Evolutionary conservation across 75 land plant genomes (phyloP).

Genomic region (Picea glauca): DNA sequence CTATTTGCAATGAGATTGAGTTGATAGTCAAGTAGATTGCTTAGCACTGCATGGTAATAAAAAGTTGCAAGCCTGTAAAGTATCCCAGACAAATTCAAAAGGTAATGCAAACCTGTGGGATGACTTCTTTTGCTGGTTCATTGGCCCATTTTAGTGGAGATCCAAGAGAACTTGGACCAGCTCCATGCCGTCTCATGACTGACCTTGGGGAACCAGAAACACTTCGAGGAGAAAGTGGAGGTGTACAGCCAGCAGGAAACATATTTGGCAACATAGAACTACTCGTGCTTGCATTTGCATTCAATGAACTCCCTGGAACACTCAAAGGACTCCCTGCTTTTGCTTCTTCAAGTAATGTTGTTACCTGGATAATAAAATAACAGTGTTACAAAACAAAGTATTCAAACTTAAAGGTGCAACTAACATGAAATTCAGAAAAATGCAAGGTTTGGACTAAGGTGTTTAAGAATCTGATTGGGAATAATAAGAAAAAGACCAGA

Average conservation of each 20-base stretch:
- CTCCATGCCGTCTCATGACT: conserved; percentile 44
- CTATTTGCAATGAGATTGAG: neutral
- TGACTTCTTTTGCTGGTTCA: conserved; percentile 68
- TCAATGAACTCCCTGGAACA: conserved; percentile 30
- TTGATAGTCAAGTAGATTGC: neutral
- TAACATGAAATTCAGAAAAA: neutral
- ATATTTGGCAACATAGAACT: conserved; percentile 63
- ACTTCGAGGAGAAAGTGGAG: conserved; percentile 93
- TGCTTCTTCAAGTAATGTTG: conserved; percentile 73
- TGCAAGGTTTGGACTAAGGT: too few relatives aligned
- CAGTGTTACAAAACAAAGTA: neutral
- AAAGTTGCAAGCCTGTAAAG: neutral
- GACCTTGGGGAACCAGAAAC: conserved; percentile 79
- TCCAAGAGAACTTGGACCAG: conserved; percentile 51
- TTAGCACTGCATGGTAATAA: neutral
- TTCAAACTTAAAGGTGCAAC: neutral
- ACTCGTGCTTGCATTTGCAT: conserved; percentile 40
- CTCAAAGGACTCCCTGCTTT: conserved; percentile 58
- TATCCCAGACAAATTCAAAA: conserved; percentile 1
- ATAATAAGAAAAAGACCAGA: neutral
- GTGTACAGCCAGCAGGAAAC: conserved; percentile 79
- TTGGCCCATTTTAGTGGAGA: conserved; percentile 77
- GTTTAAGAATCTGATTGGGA: too few relatives aligned
- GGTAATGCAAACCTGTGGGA: conserved; percentile 66
- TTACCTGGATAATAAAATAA: conserved; percentile 49